Evolutionary conservation across 495 filamentous ascomycete species (phyloP), one percentile per base, ranked within the genome.

Genomic region (Talaromyces wortmannii): DNA sequence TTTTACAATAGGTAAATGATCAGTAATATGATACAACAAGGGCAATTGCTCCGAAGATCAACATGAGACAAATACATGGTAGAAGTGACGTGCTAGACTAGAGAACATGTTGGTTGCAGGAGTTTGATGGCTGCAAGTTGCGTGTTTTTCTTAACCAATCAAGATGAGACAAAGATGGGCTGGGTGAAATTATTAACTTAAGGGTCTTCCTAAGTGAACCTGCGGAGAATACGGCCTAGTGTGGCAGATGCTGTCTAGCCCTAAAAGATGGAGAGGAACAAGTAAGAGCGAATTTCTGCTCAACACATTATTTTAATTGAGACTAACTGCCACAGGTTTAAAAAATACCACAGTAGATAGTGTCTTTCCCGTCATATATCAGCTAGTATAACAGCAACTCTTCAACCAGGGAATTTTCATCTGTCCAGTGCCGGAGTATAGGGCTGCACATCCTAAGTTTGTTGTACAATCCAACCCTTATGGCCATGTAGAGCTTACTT

Each of bases 61-160:
- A 31, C 49, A 3, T 51, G 13, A 42, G 32, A 36, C 5, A 51
- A 40, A 51, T 32, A 51, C 49, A 51, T 51, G 49, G 49, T n/a
- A 51, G 49, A 51, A 51, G 31, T 51, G 32, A n/a, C n/a, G n/a
- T n/a, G n/a, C n/a, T n/a, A n/a, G n/a, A n/a, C 49, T 51, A 40
- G 49, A 51, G 49, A 51, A 51, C 15, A 51, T n/a, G n/a, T n/a
- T n/a, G 49, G 49, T 51, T 51, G 49, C 49, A 51, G 49, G 32
- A 51, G 49, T 8, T 33, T 33, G 15, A 51, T 40, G 16, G 33
- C 31, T 32, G 31, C 18, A 51, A 51, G 7, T 33, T 36, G 11
- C 32, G 48, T 48, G 17, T 48, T 23, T 10, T 48, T 48, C 6
- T 48, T 48, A 5, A 48, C 16, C 11, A 48, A 48, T 23, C 30